A percentile compares a stretch with the other conserved stretches of the same genome.
Evolutionary conservation across 2,329 filamentous ascomycete species (phyloP).

Genomic region (Lasiodiplodia sp.): DNA sequence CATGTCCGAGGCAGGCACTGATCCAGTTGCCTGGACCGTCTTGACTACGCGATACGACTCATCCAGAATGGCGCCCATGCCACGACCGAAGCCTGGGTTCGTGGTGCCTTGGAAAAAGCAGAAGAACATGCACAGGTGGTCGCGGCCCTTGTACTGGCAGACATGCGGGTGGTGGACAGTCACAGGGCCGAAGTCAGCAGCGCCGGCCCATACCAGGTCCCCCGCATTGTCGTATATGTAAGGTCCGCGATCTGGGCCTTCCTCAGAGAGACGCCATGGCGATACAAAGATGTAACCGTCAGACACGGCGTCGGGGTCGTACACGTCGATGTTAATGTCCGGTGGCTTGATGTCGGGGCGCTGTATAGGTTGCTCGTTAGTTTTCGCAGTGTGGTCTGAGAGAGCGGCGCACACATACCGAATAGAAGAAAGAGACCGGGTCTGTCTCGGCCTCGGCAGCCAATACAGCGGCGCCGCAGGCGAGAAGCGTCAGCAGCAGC

Average conservation of each 20-base stretch:
- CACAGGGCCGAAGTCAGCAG: constrained; percentile 55
- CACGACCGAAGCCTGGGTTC: constrained; percentile 59
- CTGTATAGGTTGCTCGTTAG: no score
- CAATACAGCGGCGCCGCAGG: neutral
- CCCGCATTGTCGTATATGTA: constrained; percentile 59
- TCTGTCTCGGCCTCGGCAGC: neutral
- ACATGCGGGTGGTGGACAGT: constrained; percentile 57
- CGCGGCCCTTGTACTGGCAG: constrained; percentile 57
- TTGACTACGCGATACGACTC: constrained; percentile 57
- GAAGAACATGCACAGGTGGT: constrained; percentile 52
- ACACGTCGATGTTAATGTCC: no score
- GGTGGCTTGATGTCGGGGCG: no score
- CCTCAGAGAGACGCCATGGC: constrained; percentile 24
- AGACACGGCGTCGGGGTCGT: no score
- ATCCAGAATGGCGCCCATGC: constrained; percentile 61
- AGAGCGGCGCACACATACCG: neutral
- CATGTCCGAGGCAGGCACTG: constrained; percentile 56
- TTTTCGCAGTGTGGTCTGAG: neutral
- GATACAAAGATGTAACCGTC: no score
- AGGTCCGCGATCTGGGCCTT: constrained; percentile 56
- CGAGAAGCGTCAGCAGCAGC: constrained; percentile 1
- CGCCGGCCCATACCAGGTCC: constrained; percentile 59
- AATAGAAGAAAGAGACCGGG: neutral
- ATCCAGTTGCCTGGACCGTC: constrained; percentile 48
- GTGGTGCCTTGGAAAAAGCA: constrained; percentile 59